Base-by-base conservation (phyloP, 495 filamentous ascomycete genomes). In the Mytilinidion resinicola region DNA sequence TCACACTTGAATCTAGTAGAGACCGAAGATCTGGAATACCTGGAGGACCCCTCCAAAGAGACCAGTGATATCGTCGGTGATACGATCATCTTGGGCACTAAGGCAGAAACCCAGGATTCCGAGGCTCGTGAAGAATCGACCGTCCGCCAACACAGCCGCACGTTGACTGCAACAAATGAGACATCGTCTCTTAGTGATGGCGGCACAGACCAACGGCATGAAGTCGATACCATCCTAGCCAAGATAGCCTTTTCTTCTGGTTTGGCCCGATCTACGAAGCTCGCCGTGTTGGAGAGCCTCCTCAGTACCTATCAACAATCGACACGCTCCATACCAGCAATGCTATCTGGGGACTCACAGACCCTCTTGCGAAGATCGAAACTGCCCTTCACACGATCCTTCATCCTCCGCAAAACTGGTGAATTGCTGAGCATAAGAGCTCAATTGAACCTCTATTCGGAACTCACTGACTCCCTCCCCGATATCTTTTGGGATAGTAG, bases 161-260 rank as follows among this genome's bases (percentile, higher is more conserved):
- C 21, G 2, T 20, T 14, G 14, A 33, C 46, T 14, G 46, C 46
- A 30, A 49, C 20, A 14, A 59, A 47, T 11, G 58, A 61, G 14
- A n/a, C 21, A 14, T 21, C 17, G 12, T 43, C 38, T n/a, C 15
- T 42, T n/a, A 20, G 38, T 20, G 70, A 71, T 37, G 71, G 76
- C 55, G 56, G 63, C 15, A 50, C 51, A 1, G 57, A 51, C 9
- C 64, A 72, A 44, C 71, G 62, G 37, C 65, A 65, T 43, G 77
- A 78, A 15, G 76, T 88, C 34, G 87, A 93, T 67, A 89, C 88
- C 0, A 86, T 91, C 1, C 78, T 96, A 33, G 89, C 90, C 30
- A 96, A 98, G 67, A 89, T 98, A 50, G 93, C 93, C 14, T 98
- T 98, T 69, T 96, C 90, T 3, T 96, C 90, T 0, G 93, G 93